Percentiles rank a stretch among this genome's conserved stretches.
Conservation (phyloP, 805 yeast species). For the Candida palmyrensis region DNA sequence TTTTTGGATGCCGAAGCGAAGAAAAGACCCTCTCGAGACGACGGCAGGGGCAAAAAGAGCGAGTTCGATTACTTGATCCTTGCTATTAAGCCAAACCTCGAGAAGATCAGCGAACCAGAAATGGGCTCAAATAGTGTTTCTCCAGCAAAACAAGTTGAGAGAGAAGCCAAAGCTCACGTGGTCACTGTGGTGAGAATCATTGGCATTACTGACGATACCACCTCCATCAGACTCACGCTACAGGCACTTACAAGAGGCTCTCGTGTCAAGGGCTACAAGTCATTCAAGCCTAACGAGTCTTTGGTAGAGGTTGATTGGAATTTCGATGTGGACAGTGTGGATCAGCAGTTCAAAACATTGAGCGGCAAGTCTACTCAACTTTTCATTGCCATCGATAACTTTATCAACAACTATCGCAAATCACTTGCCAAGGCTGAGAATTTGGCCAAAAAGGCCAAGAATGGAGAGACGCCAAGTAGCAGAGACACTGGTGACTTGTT, state of each 20-base stretch:
- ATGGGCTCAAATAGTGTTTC: slow-evolving; percentile 3
- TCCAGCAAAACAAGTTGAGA: neutral
- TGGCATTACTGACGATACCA: slow-evolving; percentile 41
- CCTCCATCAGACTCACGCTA: slow-evolving; percentile 40
- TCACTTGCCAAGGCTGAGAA: slow-evolving; percentile 16
- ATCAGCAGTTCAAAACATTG: slow-evolving; percentile 14
- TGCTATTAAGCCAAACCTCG: slow-evolving; percentile 30
- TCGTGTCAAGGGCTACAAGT: slow-evolving; percentile 6
- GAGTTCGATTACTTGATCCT: slow-evolving; percentile 34
- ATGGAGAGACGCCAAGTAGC: slow-evolving; percentile 6
- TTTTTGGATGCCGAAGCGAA: slow-evolving; percentile 15
- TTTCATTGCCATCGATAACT: slow-evolving; percentile 34
- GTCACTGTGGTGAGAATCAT: slow-evolving; percentile 44
- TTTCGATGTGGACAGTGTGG: slow-evolving; percentile 12
- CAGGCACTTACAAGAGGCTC: slow-evolving; percentile 46
- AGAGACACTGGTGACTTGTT: slow-evolving; percentile 26
- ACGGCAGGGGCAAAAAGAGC: neutral
- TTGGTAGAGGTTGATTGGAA: slow-evolving; percentile 23
- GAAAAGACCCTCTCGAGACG: slow-evolving; percentile 1
- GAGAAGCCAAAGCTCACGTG: slow-evolving; percentile 12
- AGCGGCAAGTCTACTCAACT: slow-evolving; percentile 13
- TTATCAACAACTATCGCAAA: slow-evolving; percentile 32
- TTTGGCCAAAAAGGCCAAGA: slow-evolving; percentile 8
- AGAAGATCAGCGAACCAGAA: slow-evolving; percentile 22
- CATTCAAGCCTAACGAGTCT: slow-evolving; percentile 17